Base-by-base conservation (phyloP, 2,329 filamentous ascomycete genomes). In the Penicillium frequentans region DNA sequence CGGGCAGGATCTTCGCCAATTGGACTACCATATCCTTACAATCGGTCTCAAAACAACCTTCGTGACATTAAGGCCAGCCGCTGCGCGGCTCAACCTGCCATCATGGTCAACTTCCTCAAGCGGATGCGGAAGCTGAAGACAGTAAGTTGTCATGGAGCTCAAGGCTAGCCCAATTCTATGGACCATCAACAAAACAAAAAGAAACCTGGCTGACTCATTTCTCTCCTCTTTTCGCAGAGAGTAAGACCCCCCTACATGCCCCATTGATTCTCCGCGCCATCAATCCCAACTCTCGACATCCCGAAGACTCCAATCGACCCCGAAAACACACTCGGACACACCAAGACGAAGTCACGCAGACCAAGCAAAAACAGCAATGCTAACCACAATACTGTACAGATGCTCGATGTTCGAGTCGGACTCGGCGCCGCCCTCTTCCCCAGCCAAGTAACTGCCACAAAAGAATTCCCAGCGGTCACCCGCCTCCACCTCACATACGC, bases 391-490 rank as follows among this genome's bases (percentile, higher is more conserved):
- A 37, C 10, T 23, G 11, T 10, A 44, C 73, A 95, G 89, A 80
- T 96, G 51, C 82, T 95, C 62, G 80, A 82, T 69, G 81, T 98
- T 75, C 86, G 89, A 72, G 82, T 89, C 72, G 95, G 93, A 57
- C 88, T 90, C 29, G 95, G 93, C 55, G 92, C 95, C 44, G 88
- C 90, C 21, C 80, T 91, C 64, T 82, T 99, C 24, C 91, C 93
- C 29, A 66, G 57, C 52, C 48, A 63, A 49, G 54, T 64, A 49
- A 64, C 65, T 49, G 64, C 69, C 47, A 63, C 68, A 54, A 69
- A 70, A 63, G 68, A 73, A 65, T 67, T 70, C 52, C 70, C 73
- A 50, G 69, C 72, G 58, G 70, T 78, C 47, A 76, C 76, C 48
- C 73, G 75, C 29, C 68, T 79, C 44, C 75, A 77, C 63, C 70